Percentiles rank a stretch among this genome's conserved stretches.
phyloP scores from a whole-genome alignment of 768 basidiomycete genomes.

The Auriscalpium vulgare region DNA sequence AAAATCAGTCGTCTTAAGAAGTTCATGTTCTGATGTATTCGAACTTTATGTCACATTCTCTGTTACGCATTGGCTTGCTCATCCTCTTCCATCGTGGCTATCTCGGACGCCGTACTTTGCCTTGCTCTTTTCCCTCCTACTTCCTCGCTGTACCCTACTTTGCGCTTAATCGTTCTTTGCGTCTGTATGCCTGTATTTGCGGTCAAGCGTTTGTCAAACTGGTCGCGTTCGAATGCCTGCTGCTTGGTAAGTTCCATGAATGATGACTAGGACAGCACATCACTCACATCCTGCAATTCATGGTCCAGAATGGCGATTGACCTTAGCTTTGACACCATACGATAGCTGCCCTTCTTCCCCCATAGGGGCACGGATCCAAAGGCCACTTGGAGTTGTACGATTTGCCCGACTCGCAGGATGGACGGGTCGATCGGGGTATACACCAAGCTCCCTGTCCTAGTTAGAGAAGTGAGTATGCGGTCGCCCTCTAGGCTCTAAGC shows the following conservation, averaged over 20 bases:
- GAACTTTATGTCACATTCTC: no score
- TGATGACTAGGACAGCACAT: not conserved
- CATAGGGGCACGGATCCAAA: not conserved
- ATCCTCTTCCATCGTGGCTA: no score
- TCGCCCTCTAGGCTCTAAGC: not conserved
- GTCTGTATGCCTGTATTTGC: not conserved
- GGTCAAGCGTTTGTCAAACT: not conserved
- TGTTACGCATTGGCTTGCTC: no score
- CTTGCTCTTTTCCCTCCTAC: no score
- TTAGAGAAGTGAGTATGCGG: not conserved
- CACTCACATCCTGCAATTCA: not conserved
- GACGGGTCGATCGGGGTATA: not conserved
- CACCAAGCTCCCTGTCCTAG: not conserved
- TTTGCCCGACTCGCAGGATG: not conserved
- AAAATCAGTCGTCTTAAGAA: not conserved
- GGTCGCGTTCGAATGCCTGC: not conserved
- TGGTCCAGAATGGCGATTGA: not conserved
- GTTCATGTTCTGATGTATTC: no score
- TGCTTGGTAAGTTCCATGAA: not conserved
- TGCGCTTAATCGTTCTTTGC: not conserved
- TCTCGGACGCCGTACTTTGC: no score
- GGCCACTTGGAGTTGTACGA: not conserved
- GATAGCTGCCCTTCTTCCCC: not conserved
- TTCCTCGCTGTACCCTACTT: not conserved
- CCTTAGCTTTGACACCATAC: not conserved